A percentile compares a stretch with the other conserved stretches of the same genome.
Evolutionary conservation across 768 basidiomycete genomes (phyloP).

Genomic region (Brasilioporus rufonigricans): DNA sequence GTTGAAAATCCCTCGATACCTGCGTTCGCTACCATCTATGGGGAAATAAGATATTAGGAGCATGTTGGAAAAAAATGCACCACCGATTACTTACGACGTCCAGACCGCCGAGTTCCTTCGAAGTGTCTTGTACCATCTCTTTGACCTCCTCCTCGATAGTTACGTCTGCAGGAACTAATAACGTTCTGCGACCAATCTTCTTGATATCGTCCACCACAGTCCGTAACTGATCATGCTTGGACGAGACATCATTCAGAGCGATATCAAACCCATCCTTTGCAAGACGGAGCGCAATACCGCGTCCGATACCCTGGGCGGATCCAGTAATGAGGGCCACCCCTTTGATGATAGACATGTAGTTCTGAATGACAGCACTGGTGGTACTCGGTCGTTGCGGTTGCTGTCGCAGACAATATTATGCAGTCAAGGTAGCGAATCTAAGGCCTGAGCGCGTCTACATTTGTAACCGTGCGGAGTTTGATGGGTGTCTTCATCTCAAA

Average conservation of each 20-base stretch:
- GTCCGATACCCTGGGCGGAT: conserved; percentile 28
- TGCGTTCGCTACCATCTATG: conserved; percentile 11
- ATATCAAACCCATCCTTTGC: too few relatives aligned
- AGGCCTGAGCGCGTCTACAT: too few relatives aligned
- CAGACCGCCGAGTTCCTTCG: conserved; percentile 38
- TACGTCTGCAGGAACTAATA: conserved; percentile 38
- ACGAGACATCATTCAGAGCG: too few relatives aligned
- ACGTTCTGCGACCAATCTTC: conserved; percentile 23
- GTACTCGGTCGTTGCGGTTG: neutral
- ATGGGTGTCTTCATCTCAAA: too few relatives aligned
- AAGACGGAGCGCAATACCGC: conserved; percentile 31
- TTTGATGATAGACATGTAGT: conserved; percentile 21
- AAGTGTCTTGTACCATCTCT: conserved; percentile 33
- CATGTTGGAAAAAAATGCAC: neutral
- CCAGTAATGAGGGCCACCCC: conserved; percentile 35
- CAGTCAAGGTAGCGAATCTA: too few relatives aligned
- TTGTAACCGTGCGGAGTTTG: too few relatives aligned
- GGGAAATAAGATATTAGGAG: neutral
- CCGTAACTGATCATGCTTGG: conserved; percentile 27
- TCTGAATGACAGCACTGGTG: neutral
- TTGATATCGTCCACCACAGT: conserved; percentile 28
- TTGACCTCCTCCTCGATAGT: conserved; percentile 41
- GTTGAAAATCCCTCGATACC: neutral
- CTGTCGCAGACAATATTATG: too few relatives aligned
- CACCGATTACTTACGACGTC: conserved; percentile 40